Base-by-base conservation (phyloP, 208 protist species). In the Paratrypanosoma confusum region DNA sequence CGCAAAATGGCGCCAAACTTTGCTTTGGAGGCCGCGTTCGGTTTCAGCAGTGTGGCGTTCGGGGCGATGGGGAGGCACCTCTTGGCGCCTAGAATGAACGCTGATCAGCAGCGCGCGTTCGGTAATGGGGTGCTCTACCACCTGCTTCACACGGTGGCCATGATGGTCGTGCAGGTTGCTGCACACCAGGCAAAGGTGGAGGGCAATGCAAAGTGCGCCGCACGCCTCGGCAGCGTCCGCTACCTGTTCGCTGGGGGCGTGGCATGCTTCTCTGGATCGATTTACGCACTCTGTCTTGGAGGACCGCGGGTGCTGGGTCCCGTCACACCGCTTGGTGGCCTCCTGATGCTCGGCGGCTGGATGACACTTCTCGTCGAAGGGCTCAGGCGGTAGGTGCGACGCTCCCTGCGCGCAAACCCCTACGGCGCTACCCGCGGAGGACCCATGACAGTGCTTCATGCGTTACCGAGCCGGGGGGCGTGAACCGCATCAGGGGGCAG, bases 61-160 rank as follows among this genome's bases (percentile, higher is more conserved):
- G 65, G 71, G 7, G 71, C 66, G 6, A 43, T 75, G 36, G 71
- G 71, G 58, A 64, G 61, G 6, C 66, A 75, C 58, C 57, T 57
- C 18, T 75, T 80, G 40, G 45, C 66, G 7, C 39, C 53, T 16
- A 3, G 44, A n/a, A 80, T 75, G 71, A 56, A 70, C 41, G 40
- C 45, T 14, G 44, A 57, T 26, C 53, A 75, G 57, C 50, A 67
- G 25, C 65, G 65, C 53, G 46, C 46, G 10, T 80, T 69, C 49
- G 50, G 55, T 47, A 37, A 59, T 5, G 71, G 62, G 25, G 72
- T 72, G 56, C 70, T 76, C 56, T 79, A 79, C 36, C 69, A 88
- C 62, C 50, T 88, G 32, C 37, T 83, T 13, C 73, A 88, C 61
- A 69, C 73, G 22, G 44, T 71, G 21, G 73, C 65, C 25, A 63